Conservation (phyloP, 345 rosid genomes). For the Geranium rotundifolium region DNA sequence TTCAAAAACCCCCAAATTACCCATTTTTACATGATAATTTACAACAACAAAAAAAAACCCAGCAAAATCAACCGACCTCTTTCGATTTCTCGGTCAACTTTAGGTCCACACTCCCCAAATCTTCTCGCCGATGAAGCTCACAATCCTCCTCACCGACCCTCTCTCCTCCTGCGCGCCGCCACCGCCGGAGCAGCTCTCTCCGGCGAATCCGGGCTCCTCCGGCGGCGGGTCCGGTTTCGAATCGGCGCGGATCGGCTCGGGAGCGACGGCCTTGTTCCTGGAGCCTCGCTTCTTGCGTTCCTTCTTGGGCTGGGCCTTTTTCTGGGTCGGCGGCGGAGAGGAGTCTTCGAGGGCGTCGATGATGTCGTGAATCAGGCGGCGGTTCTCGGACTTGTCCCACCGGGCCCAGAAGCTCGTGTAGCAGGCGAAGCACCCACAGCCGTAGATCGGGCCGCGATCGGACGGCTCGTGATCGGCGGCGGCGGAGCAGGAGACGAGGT, state of each 20-base stretch:
- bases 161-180: constrained; percentile 25
- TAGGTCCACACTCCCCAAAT: constrained; percentile 51
- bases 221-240: constrained; percentile 10
- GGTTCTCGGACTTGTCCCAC: constrained; percentile 72
- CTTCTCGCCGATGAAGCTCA: constrained; percentile 61
- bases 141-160: constrained; percentile 36
- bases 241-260: too few relatives aligned
- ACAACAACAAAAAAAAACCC: background rate
- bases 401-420: constrained; percentile 71
- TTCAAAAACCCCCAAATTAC: too few relatives aligned
- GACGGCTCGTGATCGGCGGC: constrained; percentile 25
- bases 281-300: constrained; percentile 32
- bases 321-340: constrained; percentile 17
- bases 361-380: constrained; percentile 70
- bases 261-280: constrained; percentile 2
- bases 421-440: constrained; percentile 68
- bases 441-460: constrained; percentile 37
- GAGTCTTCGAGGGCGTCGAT: constrained; percentile 67
- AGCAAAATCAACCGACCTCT: background rate
- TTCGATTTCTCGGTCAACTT: too few relatives aligned
- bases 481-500: constrained; percentile 35
- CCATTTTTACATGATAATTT: too few relatives aligned
- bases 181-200: constrained; percentile 4
- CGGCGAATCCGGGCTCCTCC: constrained; percentile 10
- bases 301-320: constrained; percentile 17